Base-by-base conservation (phyloP, 495 filamentous ascomycete genomes). In the Hyaloscypha finlandica region DNA sequence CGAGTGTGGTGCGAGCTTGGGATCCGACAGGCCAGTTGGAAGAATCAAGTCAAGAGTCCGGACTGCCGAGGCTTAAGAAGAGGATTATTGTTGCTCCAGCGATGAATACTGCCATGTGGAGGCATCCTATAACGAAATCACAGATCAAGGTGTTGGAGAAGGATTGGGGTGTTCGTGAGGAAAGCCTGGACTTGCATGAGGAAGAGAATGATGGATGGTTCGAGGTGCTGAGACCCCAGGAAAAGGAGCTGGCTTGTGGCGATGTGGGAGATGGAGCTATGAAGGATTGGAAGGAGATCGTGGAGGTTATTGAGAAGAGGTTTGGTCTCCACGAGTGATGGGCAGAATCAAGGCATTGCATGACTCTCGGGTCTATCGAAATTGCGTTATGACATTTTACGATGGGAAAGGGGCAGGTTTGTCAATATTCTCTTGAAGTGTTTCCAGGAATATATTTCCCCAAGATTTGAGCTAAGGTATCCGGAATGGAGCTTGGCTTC, bases 71-170 rank as follows among this genome's bases (percentile, higher is more conserved):
- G 35, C 8, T 12, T 31, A 69, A 51, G 62, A 72, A 70, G 59
- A 69, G 65, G 62, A 74, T 74, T 55, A 33, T 74, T 53, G 68
- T 67, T 48, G 67, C 67, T 3, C 90, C 87, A 52, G 86, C 88
- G 16, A 93, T 96, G 92, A 94, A 96, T 78, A 92, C 88, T n/a
- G 88, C 87, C 3, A 96, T 96, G 94, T 97, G 89, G 89, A 80
- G 80, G 60, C 91, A 97, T 77, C 93, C 93, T 20, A 77, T 97
- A 48, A 97, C 93, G 0, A 79, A 73, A 56, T 85, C 86, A 68
- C 90, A 96, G 61, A 74, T 97, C 11, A 71, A 74, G n/a, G 76
- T 90, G 0, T 77, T 97, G 42, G 79, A 85, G 64, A 85, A 89
- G n/a, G 89, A 93, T 61, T 94, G 91, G 91, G 87, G 84, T 37